Evolutionary conservation across 495 filamentous ascomycete species (phyloP).

Genomic region (Penicillium lagena): DNA sequence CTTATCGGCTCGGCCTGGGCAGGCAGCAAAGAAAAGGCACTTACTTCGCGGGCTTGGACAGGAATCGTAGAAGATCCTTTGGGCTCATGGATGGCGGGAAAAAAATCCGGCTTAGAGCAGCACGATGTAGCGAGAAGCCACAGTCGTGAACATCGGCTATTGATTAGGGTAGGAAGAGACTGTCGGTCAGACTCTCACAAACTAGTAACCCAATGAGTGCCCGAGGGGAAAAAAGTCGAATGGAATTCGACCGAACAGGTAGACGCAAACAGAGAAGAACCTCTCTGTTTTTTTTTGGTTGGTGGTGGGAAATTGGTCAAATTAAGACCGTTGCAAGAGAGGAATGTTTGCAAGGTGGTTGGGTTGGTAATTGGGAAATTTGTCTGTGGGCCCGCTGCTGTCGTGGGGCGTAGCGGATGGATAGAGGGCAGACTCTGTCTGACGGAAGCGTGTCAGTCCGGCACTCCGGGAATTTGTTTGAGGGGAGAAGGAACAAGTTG

Average conservation of each 20-base stretch:
- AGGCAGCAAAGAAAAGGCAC: slow-evolving; percentile 19
- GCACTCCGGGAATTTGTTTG: background rate
- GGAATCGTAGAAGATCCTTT: slow-evolving; percentile 86
- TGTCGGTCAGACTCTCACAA: slow-evolving; percentile 7
- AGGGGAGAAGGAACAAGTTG: background rate
- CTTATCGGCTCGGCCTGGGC: background rate
- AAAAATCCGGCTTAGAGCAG: slow-evolving; percentile 29
- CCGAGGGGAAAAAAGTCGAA: slow-evolving; percentile 5
- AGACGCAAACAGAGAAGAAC: background rate
- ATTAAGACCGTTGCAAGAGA: background rate
- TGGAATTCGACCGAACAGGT: slow-evolving; percentile 6
- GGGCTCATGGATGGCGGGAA: slow-evolving; percentile 73
- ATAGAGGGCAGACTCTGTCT: slow-evolving; percentile 14
- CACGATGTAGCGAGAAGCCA: slow-evolving; percentile 31
- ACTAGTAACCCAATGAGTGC: slow-evolving; percentile 14
- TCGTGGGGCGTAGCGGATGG: slow-evolving; percentile 14
- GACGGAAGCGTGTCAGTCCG: slow-evolving; percentile 16
- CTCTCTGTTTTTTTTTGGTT: background rate
- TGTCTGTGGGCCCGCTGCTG: slow-evolving; percentile 22
- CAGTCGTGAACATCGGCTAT: slow-evolving; percentile 33
- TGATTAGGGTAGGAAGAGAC: slow-evolving; percentile 5
- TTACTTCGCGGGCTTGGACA: slow-evolving; percentile 94
- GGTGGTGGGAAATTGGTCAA: background rate
- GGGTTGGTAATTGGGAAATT: slow-evolving; percentile 22
- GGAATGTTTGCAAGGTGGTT: slow-evolving; percentile 19